Evolutionary conservation across 352 stramenopile species (phyloP), one percentile per base, ranked within the genome.

Genomic region (Blastocystis sp.): DNA sequence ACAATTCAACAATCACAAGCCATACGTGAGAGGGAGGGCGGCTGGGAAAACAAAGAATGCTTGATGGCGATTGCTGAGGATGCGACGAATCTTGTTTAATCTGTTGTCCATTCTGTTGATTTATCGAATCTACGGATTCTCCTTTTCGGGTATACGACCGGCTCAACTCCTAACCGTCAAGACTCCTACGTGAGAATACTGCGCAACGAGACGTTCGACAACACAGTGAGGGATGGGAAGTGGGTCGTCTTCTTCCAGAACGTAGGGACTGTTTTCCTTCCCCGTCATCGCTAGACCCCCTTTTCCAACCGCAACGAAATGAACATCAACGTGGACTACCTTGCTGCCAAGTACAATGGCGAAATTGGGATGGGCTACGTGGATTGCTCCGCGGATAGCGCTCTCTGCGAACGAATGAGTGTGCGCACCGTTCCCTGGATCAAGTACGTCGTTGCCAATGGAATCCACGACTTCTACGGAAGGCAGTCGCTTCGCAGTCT

Each of bases 311-410:
- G 28, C 9, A 41, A 81, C 34, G 71, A 81, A 53, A 65, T 81
- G 71, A 67, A 81, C 62, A 48, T 65, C 2, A 81, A 81, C 71
- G 62, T 81, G 23, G 71, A 81, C 21, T 81, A 81, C 40, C 43
- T 81, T 0, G 71, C 71, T 23, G 71, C 71, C 11, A 81, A 81
- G 38, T 81, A 81, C 40, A 81, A 81, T 43, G 71, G 52, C 1
- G 52, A n/a, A 53, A 48, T 81, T 23, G 34, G n/a, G 11, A 38
- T 81, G 14, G 71, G 71, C 7, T 81, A 81, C 62, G 71, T 81
- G 34, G 71, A 81, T 64, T 81, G 71, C 62, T 64, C 23, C 17
- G 62, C 17, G 17, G 71, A 81, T 48, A 64, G 52, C 45, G 28
- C 11, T 34, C 28, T 81, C 0, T 81, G 71, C 40, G 59, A 62